phyloP scores from a whole-genome alignment of 176 grass and related monocot species.

The Metroxylon sagu region DNA sequence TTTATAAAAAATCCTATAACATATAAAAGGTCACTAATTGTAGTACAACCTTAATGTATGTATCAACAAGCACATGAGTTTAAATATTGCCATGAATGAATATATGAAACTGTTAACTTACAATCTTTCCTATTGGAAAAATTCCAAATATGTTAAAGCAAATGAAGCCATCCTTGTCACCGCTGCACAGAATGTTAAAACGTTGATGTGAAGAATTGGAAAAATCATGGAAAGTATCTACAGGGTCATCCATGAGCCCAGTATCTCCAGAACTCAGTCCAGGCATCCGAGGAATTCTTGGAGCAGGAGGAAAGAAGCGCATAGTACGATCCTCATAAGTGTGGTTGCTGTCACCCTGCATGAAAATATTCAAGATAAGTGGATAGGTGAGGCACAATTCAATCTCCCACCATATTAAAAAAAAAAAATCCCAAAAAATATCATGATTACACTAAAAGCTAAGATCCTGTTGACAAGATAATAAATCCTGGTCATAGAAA shows the following conservation, averaged over 20 bases:
- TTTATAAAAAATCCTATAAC: no score
- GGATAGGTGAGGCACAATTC: neutral
- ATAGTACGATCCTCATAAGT: conserved; percentile 80
- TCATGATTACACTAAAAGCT: neutral
- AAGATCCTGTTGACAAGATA: no score
- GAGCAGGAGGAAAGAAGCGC: conserved; percentile 91
- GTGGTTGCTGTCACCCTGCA: conserved; percentile 46
- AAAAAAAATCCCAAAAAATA: neutral
- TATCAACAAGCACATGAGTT: no score
- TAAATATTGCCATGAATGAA: no score
- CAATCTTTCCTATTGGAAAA: conserved; percentile 93
- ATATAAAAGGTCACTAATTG: no score
- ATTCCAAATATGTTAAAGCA: conserved; percentile 99
- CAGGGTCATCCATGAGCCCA: conserved; percentile 47
- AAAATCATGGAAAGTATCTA: conserved; percentile 61
- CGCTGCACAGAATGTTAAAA: conserved; percentile 86
- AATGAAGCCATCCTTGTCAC: conserved; percentile 78
- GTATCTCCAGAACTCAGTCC: conserved; percentile 66
- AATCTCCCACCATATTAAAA: neutral
- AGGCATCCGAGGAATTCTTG: conserved; percentile 76
- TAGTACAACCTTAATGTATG: no score
- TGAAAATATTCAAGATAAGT: neutral
- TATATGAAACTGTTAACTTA: conserved; percentile 32
- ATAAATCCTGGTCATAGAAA: no score
- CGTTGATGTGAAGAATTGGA: conserved; percentile 61